Base-by-base conservation (phyloP, 2,329 filamentous ascomycete species). In the Ophiostoma perfectum region DNA sequence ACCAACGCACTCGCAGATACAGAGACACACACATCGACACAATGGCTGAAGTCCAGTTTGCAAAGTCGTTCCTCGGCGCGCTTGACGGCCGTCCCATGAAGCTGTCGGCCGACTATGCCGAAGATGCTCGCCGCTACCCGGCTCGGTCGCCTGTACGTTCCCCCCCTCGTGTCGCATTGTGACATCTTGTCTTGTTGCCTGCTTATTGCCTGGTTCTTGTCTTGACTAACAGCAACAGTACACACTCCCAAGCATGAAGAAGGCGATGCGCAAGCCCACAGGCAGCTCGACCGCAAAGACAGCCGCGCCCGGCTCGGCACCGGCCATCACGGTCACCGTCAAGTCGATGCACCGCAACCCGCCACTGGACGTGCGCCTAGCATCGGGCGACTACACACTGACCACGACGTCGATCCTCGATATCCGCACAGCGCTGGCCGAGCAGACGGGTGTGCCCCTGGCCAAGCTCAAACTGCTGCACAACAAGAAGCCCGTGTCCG, bases 61-160 rank as follows among this genome's bases (percentile, higher is more conserved):
- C 92, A 74, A 92, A 90, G 79, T 84, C 87, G 44, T 97, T 96
- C 79, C 88, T 99, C 73, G 82, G 88, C 66, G 85, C 87, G 36
- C 86, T 98, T 71, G 92, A 96, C 79, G 86, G 88, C 70, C 88
- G 89, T 65, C 90, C 93, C 7, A 78, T 88, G 74, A 96, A 93
- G 82, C 86, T 98, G 72, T 88, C 90, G n/a, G 83, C 91, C 72
- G 92, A 98, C 78, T 90, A 97, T 86, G 88, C 96, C 78, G 91
- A 94, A 79, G 92, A 97, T 76, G 88, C 92, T 65, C 88, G 88
- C 74, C 87, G 84, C 73, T 93, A 94, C 77, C 90, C 91, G 38
- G 82, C 90, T 39, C 87, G 90, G 71, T 84, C 88, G 72, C 90
- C 93, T 16, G 94, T 97, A 85, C 42, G 88, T 77, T 65, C 70